phyloP scores from a whole-genome alignment of 176 grass and related monocot genomes.

The Carex littledalei region DNA sequence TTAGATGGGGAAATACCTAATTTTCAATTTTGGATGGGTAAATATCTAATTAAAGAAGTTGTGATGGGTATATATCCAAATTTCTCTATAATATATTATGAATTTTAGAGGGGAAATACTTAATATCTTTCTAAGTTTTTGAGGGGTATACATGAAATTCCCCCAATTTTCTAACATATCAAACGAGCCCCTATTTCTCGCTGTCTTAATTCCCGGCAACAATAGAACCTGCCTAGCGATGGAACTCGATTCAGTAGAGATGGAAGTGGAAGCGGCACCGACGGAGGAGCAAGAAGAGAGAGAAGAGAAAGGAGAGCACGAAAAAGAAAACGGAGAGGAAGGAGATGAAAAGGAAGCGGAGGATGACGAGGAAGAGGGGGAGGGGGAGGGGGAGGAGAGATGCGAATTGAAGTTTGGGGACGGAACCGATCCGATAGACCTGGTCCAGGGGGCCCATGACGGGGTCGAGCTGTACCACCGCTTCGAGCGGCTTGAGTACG shows the following conservation, averaged over 20 bases:
- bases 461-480: slow-evolving; percentile 40
- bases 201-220: background rate
- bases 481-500: slow-evolving; percentile 48
- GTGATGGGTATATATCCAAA: too few relatives aligned
- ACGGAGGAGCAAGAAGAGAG: slow-evolving; percentile 3
- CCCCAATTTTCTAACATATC: too few relatives aligned
- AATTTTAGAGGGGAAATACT: too few relatives aligned
- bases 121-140: too few relatives aligned
- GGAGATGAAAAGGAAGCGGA: slow-evolving; percentile 17
- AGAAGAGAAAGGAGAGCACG: slow-evolving; percentile 14
- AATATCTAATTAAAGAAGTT: too few relatives aligned
- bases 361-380: slow-evolving; percentile 21
- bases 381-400: slow-evolving; percentile 28
- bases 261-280: slow-evolving; percentile 3
- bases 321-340: slow-evolving; percentile 9
- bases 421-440: slow-evolving; percentile 28
- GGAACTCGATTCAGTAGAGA: background rate
- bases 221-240: background rate
- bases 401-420: slow-evolving; percentile 29
- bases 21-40: too few relatives aligned
- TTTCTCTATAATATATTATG: too few relatives aligned
- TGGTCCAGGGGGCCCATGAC: slow-evolving; percentile 21
- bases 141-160: too few relatives aligned
- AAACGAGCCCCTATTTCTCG: background rate
- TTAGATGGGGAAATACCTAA: too few relatives aligned